phyloP scores from a whole-genome alignment of 768 basidiomycete genomes.

The Rhodosporidiobolus sp. region DNA sequence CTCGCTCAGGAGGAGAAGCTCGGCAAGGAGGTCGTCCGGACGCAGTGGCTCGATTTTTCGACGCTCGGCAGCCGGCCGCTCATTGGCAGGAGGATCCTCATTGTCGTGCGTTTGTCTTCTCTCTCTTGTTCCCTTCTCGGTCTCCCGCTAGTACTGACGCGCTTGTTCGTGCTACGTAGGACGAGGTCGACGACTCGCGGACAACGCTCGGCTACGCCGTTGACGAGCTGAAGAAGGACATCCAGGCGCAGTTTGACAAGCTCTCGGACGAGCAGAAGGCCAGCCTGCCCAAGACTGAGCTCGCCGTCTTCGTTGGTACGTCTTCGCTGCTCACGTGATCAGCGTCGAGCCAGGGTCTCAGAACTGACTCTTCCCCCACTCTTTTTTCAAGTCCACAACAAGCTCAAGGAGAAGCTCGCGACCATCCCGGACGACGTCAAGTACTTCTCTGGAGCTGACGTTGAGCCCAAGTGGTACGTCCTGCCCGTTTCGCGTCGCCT shows the following conservation, averaged over 20 bases:
- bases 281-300: conserved; percentile 68
- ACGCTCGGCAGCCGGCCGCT: conserved; percentile 57
- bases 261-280: conserved; percentile 49
- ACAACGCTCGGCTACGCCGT: conserved; percentile 70
- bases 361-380: background rate
- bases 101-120: conserved; percentile 55
- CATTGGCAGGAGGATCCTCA: conserved; percentile 74
- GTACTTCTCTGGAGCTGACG: conserved; percentile 78
- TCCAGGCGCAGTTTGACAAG: conserved; percentile 51
- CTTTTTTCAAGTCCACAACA: conserved; percentile 68
- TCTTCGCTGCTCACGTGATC: background rate
- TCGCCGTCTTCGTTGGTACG: conserved; percentile 78
- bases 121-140: no score
- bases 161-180: conserved; percentile 10
- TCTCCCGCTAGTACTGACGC: no score
- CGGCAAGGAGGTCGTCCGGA: conserved; percentile 80
- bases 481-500: no score
- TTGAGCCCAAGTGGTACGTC: conserved; percentile 16
- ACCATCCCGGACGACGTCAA: conserved; percentile 63
- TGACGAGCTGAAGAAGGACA: conserved; percentile 82
- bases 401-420: conserved; percentile 79
- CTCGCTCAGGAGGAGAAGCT: conserved; percentile 43
- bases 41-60: conserved; percentile 76
- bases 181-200: conserved; percentile 53
- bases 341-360: no score